Evolutionary conservation across 495 filamentous ascomycete genomes (phyloP).

Genomic region (Cryomyces minteri): DNA sequence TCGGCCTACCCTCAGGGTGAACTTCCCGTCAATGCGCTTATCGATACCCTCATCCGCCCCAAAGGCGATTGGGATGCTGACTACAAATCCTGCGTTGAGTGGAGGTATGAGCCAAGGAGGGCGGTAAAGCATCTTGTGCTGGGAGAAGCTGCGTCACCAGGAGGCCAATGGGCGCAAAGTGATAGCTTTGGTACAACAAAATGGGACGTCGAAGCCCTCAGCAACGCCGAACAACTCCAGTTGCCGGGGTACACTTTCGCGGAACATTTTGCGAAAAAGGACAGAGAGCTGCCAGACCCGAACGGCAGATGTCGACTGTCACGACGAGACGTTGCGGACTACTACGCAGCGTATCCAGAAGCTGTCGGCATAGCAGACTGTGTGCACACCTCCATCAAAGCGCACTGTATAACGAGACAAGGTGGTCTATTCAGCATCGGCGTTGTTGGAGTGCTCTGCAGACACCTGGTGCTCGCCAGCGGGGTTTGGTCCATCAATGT

Average conservation of each 20-base stretch:
- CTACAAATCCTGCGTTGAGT: constrained; percentile 33
- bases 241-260: constrained; percentile 44
- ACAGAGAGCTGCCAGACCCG: constrained; percentile 29
- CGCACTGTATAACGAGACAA: constrained; percentile 27
- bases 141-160: constrained; percentile 32
- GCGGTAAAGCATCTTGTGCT: constrained; percentile 40
- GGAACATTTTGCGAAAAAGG: constrained; percentile 29
- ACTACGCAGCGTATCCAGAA: constrained; percentile 36
- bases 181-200: constrained; percentile 35
- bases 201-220: constrained; percentile 25
- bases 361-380: constrained; percentile 33
- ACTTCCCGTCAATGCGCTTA: constrained; percentile 41
- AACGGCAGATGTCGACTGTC: constrained; percentile 29
- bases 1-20: constrained; percentile 48
- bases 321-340: constrained; percentile 37
- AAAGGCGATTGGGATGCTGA: constrained; percentile 40
- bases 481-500: constrained; percentile 42
- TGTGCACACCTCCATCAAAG: constrained; percentile 25
- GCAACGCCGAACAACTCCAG: constrained; percentile 49
- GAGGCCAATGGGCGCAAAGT: constrained; percentile 38
- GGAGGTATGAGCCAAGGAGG: constrained; percentile 31
- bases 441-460: constrained; percentile 36
- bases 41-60: constrained; percentile 47
- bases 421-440: constrained; percentile 31
- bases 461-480: constrained; percentile 42